phyloP scores from a whole-genome alignment of 2,329 filamentous ascomycete genomes.

The Neofusicoccum parvum region DNA sequence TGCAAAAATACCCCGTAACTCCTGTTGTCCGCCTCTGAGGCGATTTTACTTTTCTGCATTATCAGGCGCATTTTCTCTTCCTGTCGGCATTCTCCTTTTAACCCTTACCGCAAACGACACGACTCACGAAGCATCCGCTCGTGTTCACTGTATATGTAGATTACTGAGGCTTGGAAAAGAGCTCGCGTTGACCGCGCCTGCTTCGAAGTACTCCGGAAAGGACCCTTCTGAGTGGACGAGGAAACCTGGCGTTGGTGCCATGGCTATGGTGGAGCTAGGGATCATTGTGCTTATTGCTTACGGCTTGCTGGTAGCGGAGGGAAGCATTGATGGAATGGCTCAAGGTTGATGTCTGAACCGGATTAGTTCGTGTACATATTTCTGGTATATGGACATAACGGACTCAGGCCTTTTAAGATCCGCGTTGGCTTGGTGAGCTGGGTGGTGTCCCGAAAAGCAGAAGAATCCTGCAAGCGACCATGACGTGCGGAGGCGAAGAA shows the following conservation, averaged over 20 bases:
- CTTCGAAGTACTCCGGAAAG: not conserved
- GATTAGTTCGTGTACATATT: slow-evolving; percentile 17
- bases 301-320: not conserved
- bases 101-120: not conserved
- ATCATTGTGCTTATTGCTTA: not conserved
- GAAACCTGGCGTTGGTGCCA: slow-evolving; percentile 9
- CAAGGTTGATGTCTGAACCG: slow-evolving; percentile 7
- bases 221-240: not conserved
- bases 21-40: not conserved
- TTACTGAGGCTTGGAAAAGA: not conserved
- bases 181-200: not conserved
- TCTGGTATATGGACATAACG: slow-evolving; percentile 16
- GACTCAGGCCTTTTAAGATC: not conserved
- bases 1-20: slow-evolving; percentile 10
- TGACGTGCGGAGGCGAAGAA: not conserved
- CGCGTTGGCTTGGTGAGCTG: not conserved
- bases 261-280: not conserved
- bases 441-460: not conserved
- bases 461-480: not conserved
- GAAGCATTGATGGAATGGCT: not conserved
- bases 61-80: slow-evolving; percentile 4
- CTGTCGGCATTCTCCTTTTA: slow-evolving; percentile 1
- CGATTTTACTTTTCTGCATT: slow-evolving; percentile 1
- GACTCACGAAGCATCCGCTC: not conserved
- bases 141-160: slow-evolving; percentile 4